A percentile compares a stretch with the other conserved stretches of the same genome.
phyloP scores from a whole-genome alignment of 441 rosid species.

The Hura crepitans region DNA sequence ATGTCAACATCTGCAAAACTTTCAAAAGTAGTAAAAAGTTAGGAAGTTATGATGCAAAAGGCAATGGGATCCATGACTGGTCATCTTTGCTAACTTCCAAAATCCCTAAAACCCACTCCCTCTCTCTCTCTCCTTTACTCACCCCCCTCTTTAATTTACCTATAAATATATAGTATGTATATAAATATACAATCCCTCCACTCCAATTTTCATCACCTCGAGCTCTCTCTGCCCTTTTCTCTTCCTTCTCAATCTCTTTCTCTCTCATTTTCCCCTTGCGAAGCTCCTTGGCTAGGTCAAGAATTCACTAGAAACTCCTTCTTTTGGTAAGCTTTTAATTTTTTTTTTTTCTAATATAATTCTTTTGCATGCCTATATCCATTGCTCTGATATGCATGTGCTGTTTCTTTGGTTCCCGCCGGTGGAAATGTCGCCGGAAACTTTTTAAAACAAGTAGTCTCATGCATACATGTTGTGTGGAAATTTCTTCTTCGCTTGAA shows the following conservation, averaged over 20 bases:
- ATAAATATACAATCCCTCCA: neutral
- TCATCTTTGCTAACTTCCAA: constrained; percentile 18
- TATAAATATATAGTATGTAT: neutral
- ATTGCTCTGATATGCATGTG: constrained; percentile 10
- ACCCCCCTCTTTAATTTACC: too few species aligned
- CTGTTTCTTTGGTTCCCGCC: neutral
- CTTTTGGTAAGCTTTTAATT: neutral
- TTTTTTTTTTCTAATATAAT: neutral
- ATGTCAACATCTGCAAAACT: neutral
- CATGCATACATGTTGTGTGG: too few species aligned
- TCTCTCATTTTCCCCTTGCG: neutral
- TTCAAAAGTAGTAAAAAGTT: constrained; percentile 7
- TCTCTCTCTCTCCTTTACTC: neutral
- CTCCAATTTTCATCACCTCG: neutral
- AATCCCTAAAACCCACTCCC: constrained; percentile 6
- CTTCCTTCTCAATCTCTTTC: neutral
- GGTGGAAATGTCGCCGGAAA: neutral
- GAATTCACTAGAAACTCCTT: neutral
- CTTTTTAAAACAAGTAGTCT: neutral
- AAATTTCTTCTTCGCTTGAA: too few species aligned
- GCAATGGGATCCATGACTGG: constrained; percentile 2
- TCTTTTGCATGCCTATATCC: neutral
- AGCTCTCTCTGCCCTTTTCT: too few species aligned
- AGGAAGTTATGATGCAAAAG: constrained; percentile 19
- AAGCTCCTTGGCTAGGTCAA: neutral